Evolutionary conservation across 257 asterid genomes (phyloP).

Genomic region (Penstemon newberryi): DNA sequence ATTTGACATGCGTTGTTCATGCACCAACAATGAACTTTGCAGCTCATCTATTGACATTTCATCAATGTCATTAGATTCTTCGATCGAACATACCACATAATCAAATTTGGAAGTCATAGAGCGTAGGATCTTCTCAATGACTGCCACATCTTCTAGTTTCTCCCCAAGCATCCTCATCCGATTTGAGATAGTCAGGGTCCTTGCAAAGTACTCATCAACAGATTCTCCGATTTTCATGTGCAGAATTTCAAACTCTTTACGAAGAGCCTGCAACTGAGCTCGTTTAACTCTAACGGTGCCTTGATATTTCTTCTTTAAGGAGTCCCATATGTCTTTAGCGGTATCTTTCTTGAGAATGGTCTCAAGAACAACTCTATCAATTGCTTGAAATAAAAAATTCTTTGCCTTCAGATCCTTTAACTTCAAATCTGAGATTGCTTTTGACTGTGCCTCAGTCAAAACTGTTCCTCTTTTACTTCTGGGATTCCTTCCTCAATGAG

Average conservation of each 20-base stretch:
- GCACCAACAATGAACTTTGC: conserved; percentile 4
- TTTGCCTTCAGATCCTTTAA: conserved; percentile 15
- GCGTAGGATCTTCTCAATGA: conserved; percentile 13
- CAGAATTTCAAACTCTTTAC: conserved; percentile 12
- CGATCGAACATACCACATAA: conserved; percentile 4
- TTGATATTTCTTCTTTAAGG: conserved; percentile 20
- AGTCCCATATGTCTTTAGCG: conserved; percentile 4
- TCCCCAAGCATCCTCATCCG: conserved; percentile 19
- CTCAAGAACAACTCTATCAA: conserved; percentile 12
- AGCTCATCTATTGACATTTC: conserved; percentile 8
- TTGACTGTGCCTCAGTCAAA: not conserved
- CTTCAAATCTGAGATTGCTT: not conserved
- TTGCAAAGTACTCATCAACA: not conserved
- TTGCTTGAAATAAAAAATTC: conserved; percentile 20
- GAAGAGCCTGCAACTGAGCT: conserved; percentile 11
- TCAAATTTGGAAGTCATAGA: conserved; percentile 10
- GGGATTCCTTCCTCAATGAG: too few relatives aligned
- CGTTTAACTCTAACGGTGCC: conserved; percentile 7
- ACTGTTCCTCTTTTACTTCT: too few relatives aligned
- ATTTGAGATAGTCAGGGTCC: conserved; percentile 7
- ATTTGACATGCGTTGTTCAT: conserved; percentile 11
- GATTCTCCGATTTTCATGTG: conserved; percentile 7
- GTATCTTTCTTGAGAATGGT: conserved; percentile 26
- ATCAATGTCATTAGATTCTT: conserved; percentile 16
- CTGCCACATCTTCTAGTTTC: not conserved